A percentile compares a stretch with the other conserved stretches of the same genome.
Conservation (phyloP, 176 grass and related monocot genomes). For the Rhynchospora tenuis region DNA sequence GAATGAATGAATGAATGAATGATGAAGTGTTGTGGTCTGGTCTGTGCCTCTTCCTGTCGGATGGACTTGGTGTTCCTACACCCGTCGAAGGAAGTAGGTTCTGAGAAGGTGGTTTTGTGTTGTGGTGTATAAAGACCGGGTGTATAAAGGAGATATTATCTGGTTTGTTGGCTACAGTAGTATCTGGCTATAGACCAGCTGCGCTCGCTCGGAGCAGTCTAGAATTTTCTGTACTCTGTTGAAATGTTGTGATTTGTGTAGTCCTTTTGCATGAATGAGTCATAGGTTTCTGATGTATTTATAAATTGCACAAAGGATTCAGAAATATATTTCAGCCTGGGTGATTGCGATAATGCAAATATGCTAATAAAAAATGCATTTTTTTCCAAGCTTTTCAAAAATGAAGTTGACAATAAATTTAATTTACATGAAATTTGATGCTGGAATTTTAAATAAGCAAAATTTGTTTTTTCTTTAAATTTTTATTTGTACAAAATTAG, state of each 20-base stretch:
- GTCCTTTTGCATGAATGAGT: background rate
- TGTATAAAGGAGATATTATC: background rate
- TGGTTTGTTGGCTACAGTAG: conserved; percentile 15
- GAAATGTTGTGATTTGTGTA: background rate
- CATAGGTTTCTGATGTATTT: background rate
- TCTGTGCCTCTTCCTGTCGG: background rate
- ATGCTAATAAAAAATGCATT: background rate
- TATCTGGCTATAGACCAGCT: conserved; percentile 17
- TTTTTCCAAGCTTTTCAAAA: background rate
- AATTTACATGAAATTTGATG: too few relatives aligned
- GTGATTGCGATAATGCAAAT: background rate
- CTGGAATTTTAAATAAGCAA: too few relatives aligned
- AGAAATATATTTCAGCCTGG: background rate
- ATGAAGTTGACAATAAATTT: too few relatives aligned
- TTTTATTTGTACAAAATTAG: too few relatives aligned
- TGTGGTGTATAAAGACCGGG: background rate
- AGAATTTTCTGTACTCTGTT: background rate
- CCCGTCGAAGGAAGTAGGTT: background rate
- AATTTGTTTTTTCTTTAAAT: too few relatives aligned
- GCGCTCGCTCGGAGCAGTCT: background rate
- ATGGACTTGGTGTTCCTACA: background rate
- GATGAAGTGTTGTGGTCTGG: background rate
- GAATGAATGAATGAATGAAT: conserved; percentile 23
- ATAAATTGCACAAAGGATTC: background rate
- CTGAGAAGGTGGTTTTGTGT: background rate